These are phyloP conservation scores for Candida loeiensis DNA, from an alignment of 805 yeast genomes.

Conservation along the genomic window DNA sequence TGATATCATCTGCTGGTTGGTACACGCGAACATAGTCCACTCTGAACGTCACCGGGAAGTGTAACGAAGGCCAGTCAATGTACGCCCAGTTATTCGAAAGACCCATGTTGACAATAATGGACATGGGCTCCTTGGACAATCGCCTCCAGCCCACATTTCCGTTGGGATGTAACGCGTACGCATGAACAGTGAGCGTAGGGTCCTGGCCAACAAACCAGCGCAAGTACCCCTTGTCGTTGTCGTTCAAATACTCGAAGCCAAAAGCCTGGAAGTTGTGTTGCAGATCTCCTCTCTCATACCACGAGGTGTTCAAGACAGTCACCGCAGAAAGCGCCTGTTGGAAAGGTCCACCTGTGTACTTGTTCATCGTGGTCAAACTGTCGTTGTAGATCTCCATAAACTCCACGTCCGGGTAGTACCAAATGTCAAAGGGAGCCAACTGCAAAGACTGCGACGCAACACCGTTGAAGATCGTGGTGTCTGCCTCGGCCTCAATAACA, in stretches of 20 bases:
- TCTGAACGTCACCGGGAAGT: constrained; percentile 73
- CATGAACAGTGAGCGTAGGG: constrained; percentile 70
- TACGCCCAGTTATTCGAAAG: constrained; percentile 89
- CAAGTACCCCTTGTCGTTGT: constrained; percentile 65
- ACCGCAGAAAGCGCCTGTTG: constrained; percentile 92
- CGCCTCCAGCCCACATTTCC: constrained; percentile 87
- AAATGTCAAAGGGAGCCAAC: constrained; percentile 89
- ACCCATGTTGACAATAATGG: constrained; percentile 83
- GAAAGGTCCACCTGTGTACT: constrained; percentile 88
- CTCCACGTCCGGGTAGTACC: constrained; percentile 89
- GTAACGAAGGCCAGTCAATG: constrained; percentile 80
- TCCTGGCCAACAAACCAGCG: constrained; percentile 83
- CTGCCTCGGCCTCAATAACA: constrained; percentile 80
- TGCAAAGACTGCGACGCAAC: constrained; percentile 90
- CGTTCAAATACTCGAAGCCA: constrained; percentile 77
- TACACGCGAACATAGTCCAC: constrained; percentile 87
- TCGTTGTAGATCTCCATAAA: constrained; percentile 69
- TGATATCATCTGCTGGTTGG: constrained; percentile 65
- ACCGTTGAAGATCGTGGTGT: constrained; percentile 50
- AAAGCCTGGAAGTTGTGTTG: constrained; percentile 59
- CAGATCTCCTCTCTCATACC: constrained; percentile 70
- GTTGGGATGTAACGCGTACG: constrained; percentile 78
- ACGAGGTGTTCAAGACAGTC: constrained; percentile 70
- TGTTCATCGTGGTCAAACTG: constrained; percentile 73
- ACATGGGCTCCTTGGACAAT: constrained; percentile 90